These are phyloP conservation scores for Barnettozyma populi DNA, from an alignment of 805 yeast species.

Conservation along the genomic window DNA sequence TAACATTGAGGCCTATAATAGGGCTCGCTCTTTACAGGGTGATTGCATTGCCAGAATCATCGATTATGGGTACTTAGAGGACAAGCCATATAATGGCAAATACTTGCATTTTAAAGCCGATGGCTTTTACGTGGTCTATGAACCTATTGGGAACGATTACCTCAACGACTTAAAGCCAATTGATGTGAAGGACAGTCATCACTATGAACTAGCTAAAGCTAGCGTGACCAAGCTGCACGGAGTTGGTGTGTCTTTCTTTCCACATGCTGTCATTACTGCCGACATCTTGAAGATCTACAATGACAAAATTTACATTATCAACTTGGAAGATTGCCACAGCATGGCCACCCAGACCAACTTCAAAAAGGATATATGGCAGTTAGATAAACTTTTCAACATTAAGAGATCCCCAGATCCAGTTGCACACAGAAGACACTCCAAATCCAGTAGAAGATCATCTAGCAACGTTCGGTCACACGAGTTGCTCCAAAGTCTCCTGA, in stretches of 20 bases:
- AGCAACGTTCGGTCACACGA: background rate
- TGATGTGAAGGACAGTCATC: constrained; percentile 9
- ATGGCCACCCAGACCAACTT: constrained; percentile 1
- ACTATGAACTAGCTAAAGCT: constrained; percentile 14
- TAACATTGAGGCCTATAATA: constrained; percentile 19
- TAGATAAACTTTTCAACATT: constrained; percentile 14
- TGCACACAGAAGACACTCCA: background rate
- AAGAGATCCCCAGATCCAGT: background rate
- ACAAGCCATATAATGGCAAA: constrained; percentile 15
- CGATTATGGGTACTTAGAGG: constrained; percentile 25
- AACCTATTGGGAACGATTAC: constrained; percentile 15
- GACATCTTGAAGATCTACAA: constrained; percentile 19
- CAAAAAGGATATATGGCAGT: constrained; percentile 12
- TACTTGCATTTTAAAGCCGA: constrained; percentile 22
- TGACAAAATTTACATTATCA: constrained; percentile 17
- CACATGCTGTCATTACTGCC: constrained; percentile 9
- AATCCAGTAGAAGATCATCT: background rate
- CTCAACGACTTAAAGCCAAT: constrained; percentile 12
- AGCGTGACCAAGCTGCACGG: constrained; percentile 17
- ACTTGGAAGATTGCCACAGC: constrained; percentile 20
- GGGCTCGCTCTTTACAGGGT: constrained; percentile 19
- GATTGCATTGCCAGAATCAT: constrained; percentile 19
- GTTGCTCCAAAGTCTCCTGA: background rate
- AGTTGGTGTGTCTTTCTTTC: constrained; percentile 20
- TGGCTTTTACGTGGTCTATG: constrained; percentile 24